Conservation (phyloP, 2,329 filamentous ascomycete genomes). For the Scedosporium minutisporum region DNA sequence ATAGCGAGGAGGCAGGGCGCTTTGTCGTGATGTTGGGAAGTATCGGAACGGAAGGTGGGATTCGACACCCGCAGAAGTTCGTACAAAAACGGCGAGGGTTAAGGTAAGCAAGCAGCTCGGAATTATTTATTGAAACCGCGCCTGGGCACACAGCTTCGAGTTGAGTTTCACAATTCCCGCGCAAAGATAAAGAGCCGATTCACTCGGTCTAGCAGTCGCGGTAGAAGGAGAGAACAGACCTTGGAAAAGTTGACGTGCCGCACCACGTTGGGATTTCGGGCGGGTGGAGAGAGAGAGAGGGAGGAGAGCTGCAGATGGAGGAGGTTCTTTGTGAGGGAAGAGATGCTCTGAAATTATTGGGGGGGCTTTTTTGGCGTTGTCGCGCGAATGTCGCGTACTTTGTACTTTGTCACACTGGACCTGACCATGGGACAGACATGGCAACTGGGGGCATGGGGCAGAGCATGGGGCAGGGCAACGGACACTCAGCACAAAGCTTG, state of each 20-base stretch:
- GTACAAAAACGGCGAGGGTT: background rate
- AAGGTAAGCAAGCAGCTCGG: background rate
- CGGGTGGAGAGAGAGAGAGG: background rate
- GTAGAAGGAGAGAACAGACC: background rate
- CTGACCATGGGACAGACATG: background rate
- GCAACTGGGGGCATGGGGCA: background rate
- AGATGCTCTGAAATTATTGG: background rate
- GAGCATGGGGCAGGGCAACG: too few relatives aligned
- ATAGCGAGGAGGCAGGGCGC: background rate
- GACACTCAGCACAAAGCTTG: too few relatives aligned
- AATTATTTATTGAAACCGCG: background rate
- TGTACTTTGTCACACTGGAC: background rate
- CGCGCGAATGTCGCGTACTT: constrained; percentile 6
- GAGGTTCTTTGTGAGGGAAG: background rate
- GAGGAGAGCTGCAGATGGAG: background rate
- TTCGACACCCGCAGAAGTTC: background rate
- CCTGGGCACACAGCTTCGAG: background rate
- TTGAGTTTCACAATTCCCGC: background rate
- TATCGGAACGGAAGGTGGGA: background rate
- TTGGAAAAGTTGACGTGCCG: background rate
- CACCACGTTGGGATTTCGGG: background rate
- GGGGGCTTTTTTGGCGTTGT: constrained; percentile 1
- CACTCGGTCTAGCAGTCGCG: background rate
- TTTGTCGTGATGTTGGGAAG: background rate
- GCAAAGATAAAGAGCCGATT: background rate